phyloP scores from a whole-genome alignment of 1,139 yeast species.

The Magnusiomyces sp. region DNA sequence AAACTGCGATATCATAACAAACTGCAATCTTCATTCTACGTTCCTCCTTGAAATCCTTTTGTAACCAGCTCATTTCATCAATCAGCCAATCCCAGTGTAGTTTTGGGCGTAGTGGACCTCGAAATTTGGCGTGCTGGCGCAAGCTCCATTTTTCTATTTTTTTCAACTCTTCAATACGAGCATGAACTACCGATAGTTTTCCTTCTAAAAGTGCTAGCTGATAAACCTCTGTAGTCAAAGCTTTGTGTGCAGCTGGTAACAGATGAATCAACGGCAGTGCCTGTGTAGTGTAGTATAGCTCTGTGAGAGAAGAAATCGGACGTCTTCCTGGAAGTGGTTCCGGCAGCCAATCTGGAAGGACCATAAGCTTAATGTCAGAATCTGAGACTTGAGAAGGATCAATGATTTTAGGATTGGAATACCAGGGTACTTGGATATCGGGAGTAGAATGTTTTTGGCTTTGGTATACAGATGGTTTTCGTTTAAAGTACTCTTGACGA shows the following conservation, averaged over 20 bases:
- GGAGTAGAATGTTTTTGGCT: constrained; percentile 8
- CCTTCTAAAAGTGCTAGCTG: constrained; percentile 89
- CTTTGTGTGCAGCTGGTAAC: constrained; percentile 78
- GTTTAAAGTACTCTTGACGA: constrained; percentile 3
- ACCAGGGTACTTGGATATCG: constrained; percentile 15
- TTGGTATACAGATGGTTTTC: constrained; percentile 10
- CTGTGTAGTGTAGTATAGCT: constrained; percentile 77
- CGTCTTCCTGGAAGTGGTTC: constrained; percentile 28
- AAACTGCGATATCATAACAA: constrained; percentile 61
- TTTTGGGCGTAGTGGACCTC: constrained; percentile 54
- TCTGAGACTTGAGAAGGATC: constrained; percentile 15
- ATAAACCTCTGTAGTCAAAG: constrained; percentile 73
- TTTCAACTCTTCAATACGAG: constrained; percentile 86
- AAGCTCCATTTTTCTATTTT: constrained; percentile 86
- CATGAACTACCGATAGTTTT: constrained; percentile 82
- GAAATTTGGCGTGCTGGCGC: constrained; percentile 66
- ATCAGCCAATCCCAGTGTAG: constrained; percentile 67
- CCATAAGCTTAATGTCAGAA: constrained; percentile 26
- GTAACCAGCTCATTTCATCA: constrained; percentile 83
- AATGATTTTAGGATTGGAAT: constrained; percentile 15
- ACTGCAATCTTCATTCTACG: constrained; percentile 60
- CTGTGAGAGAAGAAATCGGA: constrained; percentile 52
- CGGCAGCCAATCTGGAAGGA: constrained; percentile 32
- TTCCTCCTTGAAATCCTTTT: constrained; percentile 67
- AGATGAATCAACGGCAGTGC: constrained; percentile 76